phyloP scores from a whole-genome alignment of 2,329 filamentous ascomycete species.

The Aspergillus quadrilineatus region DNA sequence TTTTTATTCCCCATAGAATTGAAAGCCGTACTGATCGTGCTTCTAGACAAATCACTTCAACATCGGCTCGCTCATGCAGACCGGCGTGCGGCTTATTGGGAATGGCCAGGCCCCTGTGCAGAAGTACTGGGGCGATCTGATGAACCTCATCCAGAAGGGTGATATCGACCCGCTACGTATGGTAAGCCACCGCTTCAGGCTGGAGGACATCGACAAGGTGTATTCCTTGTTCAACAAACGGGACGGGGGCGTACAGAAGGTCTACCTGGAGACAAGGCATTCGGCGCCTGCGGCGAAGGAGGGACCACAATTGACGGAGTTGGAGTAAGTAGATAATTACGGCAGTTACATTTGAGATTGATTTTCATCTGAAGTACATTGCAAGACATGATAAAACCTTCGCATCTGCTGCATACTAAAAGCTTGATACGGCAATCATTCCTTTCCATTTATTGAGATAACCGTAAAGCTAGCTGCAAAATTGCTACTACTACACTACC shows the following conservation, averaged over 20 bases:
- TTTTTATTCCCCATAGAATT: neutral
- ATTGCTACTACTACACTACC: neutral
- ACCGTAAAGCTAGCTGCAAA: neutral
- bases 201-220: constrained; percentile 70
- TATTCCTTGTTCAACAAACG: constrained; percentile 61
- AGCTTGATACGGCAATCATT: neutral
- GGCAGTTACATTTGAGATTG: neutral
- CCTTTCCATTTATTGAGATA: neutral
- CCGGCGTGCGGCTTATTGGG: constrained; percentile 74
- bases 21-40: neutral
- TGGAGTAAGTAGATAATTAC: constrained; percentile 6
- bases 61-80: constrained; percentile 80
- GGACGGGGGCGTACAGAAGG: constrained; percentile 72
- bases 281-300: constrained; percentile 53
- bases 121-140: constrained; percentile 78
- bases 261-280: constrained; percentile 64
- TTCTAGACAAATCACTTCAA: constrained; percentile 74
- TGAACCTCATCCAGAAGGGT: constrained; percentile 64
- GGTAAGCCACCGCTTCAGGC: constrained; percentile 72
- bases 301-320: constrained; percentile 51
- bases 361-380: neutral
- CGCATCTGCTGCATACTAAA: neutral
- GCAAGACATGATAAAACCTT: too few relatives aligned
- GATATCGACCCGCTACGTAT: constrained; percentile 75
- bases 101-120: constrained; percentile 73